phyloP scores from a whole-genome alignment of 2,329 filamentous ascomycete genomes.

The Cercospora citrullina region DNA sequence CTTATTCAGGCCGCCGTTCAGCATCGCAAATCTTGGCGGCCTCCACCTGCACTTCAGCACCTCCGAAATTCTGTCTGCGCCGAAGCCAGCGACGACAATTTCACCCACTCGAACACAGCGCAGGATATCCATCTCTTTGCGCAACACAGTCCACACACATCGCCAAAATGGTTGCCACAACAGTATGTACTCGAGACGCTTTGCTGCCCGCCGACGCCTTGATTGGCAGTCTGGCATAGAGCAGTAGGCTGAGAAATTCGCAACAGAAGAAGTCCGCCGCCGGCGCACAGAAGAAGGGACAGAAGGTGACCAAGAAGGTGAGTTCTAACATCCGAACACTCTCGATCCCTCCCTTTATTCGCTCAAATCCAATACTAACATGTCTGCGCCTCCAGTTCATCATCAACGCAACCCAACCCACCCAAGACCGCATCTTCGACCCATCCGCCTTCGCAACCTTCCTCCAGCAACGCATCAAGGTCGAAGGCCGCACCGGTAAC shows the following conservation, averaged over 20 bases:
- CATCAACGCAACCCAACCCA: conserved; percentile 98
- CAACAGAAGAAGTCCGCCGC: conserved; percentile 58
- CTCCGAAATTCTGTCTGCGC: conserved; percentile 3
- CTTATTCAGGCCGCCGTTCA: background rate
- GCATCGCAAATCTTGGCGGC: background rate
- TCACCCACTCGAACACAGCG: conserved; percentile 47
- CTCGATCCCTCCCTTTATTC: background rate
- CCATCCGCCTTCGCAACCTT: conserved; percentile 99
- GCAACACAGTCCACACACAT: conserved; percentile 47
- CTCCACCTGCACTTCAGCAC: conserved; percentile 5
- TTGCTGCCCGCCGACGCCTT: conserved; percentile 79
- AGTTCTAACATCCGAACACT: conserved; percentile 7
- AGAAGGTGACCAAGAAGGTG: conserved; percentile 84
- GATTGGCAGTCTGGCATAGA: conserved; percentile 42
- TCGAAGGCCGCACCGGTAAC: conserved; percentile 97
- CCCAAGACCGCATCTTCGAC: conserved; percentile 99
- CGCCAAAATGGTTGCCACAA: conserved; percentile 77
- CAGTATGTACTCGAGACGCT: conserved; percentile 84
- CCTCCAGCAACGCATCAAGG: conserved; percentile 99
- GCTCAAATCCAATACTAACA: conserved; percentile 2
- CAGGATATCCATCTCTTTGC: conserved; percentile 93
- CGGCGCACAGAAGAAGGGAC: conserved; percentile 49
- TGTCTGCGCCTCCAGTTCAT: conserved; percentile 66
- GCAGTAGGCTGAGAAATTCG: conserved; percentile 79
- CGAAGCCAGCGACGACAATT: background rate